Evolutionary conservation across 2,329 filamentous ascomycete genomes (phyloP), one percentile per base, ranked within the genome.

Genomic region (Aaosphaeria arxii): DNA sequence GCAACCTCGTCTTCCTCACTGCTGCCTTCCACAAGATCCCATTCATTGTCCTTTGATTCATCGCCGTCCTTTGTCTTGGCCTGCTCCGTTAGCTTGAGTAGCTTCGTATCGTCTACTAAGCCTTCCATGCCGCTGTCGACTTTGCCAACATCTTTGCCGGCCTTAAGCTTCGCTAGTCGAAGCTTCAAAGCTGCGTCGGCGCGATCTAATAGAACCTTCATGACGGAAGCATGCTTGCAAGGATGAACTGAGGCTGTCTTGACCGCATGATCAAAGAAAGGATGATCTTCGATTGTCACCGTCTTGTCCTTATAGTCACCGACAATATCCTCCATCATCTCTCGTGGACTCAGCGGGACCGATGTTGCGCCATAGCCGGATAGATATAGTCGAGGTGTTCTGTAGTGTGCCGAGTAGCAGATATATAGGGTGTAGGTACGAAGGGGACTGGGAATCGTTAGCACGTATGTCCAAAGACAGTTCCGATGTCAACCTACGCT

Each of bases 381-480:
- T 42, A 99, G 84, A 72, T 96, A 99, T 62, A 97, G 83, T 32
- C 94, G 89, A 0, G 94, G 94, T 4, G 94, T 97, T 59, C 90
- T 88, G 75, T 97, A 99, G 77, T 95, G 96, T 35, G 91, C 88
- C 4, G 91, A 89, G 76, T 99, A 99, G 74, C 91, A 94, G 65
- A 99, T 97, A 79, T 99, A 99, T 57, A 99, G 86, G 40, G 88
- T 96, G 72, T 99, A 99, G n/a, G 89, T 95, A 58, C 94, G 88
- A 44, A 89, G 82, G 46, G 88, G 86, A 48, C 89, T 95, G 56
- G 7, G 4, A 9, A 13, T 9, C 13, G 46, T 62, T 40, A 67
- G 63, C 47, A 28, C 33, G 31, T 44, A 17, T 11, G 33, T 13
- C 9, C 9, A 36, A 36, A 13, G 33, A 2, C 39, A 11, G 11